These are phyloP conservation scores for Mucor piriformis DNA, from an alignment of 371 early-diverging fungal genomes.

Conservation along the genomic window DNA sequence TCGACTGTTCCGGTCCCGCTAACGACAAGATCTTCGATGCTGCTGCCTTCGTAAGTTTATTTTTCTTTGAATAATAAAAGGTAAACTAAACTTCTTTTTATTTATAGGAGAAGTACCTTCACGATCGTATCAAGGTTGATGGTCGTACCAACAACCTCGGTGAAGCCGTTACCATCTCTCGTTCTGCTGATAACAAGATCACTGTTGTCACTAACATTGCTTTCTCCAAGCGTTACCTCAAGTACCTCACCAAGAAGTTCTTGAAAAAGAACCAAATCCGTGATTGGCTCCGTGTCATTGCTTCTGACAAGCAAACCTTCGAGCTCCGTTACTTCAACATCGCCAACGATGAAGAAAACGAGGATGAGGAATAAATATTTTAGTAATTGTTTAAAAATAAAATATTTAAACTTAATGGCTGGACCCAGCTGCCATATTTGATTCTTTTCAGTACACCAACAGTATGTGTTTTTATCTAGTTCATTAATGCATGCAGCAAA, in stretches of 20 bases:
- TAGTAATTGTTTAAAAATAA: constrained; percentile 1
- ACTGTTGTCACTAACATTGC: constrained; percentile 77
- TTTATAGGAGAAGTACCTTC: constrained; percentile 89
- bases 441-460: too few relatives aligned
- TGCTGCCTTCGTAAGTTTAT: constrained; percentile 90
- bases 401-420: neutral
- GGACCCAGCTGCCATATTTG: neutral
- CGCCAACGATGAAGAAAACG: constrained; percentile 83
- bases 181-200: constrained; percentile 74
- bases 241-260: constrained; percentile 99
- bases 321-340: constrained; percentile 97
- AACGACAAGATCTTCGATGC: constrained; percentile 96
- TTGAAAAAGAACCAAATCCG: constrained; percentile 98
- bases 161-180: constrained; percentile 83
- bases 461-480: too few relatives aligned
- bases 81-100: neutral
- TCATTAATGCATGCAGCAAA: too few relatives aligned
- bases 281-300: constrained; percentile 98
- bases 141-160: constrained; percentile 96
- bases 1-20: constrained; percentile 94
- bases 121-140: constrained; percentile 97
- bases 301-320: constrained; percentile 89
- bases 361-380: constrained; percentile 63
- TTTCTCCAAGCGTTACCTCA: constrained; percentile 98
- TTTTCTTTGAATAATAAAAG: too few relatives aligned